Evolutionary conservation across 495 filamentous ascomycete genomes (phyloP).

Genomic region (Bryoglossum gracile): DNA sequence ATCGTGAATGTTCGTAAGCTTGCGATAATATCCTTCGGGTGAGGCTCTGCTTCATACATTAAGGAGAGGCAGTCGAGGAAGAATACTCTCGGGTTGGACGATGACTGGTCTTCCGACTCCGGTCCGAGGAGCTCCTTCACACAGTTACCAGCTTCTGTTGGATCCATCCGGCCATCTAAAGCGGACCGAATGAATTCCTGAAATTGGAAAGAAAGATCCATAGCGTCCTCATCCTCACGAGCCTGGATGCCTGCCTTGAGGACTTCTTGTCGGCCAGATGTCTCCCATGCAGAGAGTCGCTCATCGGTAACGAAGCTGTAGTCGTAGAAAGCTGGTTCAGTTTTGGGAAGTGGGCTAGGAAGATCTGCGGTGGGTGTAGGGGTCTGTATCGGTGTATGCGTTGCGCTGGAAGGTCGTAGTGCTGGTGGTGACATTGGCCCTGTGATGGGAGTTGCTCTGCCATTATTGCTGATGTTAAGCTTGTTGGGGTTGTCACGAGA

Average conservation of each 20-base stretch:
- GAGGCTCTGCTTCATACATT: slow-evolving; percentile 56
- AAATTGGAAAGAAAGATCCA: slow-evolving; percentile 62
- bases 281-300: slow-evolving; percentile 37
- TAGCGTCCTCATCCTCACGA: slow-evolving; percentile 54
- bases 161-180: slow-evolving; percentile 57
- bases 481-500: slow-evolving; percentile 17
- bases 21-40: slow-evolving; percentile 28
- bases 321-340: slow-evolving; percentile 29
- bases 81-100: slow-evolving; percentile 49
- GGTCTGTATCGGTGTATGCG: slow-evolving; percentile 24
- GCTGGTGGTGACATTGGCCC: slow-evolving; percentile 31
- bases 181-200: slow-evolving; percentile 77
- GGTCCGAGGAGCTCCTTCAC: slow-evolving; percentile 68
- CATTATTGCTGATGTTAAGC: slow-evolving; percentile 7
- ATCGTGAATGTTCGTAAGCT: slow-evolving; percentile 51
- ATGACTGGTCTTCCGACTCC: slow-evolving; percentile 35
- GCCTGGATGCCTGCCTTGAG: slow-evolving; percentile 46
- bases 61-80: slow-evolving; percentile 81
- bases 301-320: slow-evolving; percentile 43
- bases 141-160: slow-evolving; percentile 60
- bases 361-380: slow-evolving; percentile 20
- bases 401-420: slow-evolving; percentile 37
- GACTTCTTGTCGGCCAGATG: slow-evolving; percentile 43
- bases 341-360: slow-evolving; percentile 8
- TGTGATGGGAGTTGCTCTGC: slow-evolving; percentile 18